phyloP scores from a whole-genome alignment of 495 filamentous ascomycete species.

The Daldinia caldariorum region DNA sequence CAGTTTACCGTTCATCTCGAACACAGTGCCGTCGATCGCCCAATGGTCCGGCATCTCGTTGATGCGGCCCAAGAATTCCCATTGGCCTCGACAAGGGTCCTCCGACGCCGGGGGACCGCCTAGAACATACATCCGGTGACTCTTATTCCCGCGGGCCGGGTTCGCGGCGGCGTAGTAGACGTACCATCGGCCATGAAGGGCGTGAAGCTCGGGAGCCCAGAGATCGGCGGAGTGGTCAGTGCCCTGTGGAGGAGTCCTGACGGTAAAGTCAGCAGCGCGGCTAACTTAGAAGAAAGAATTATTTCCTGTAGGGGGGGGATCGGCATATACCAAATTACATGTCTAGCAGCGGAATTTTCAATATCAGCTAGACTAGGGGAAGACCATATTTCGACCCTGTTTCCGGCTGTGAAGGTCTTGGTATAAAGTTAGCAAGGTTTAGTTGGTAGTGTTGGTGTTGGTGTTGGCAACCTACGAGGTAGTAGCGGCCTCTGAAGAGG shows the following conservation, averaged over 20 bases:
- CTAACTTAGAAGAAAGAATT: not conserved
- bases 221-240: conserved; percentile 47
- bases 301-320: not conserved
- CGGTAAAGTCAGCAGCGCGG: conserved; percentile 9
- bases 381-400: conserved; percentile 49
- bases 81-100: conserved; percentile 42
- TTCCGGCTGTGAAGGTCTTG: conserved; percentile 48
- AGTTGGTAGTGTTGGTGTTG: not conserved
- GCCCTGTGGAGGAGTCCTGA: conserved; percentile 45
- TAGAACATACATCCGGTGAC: conserved; percentile 49
- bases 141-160: conserved; percentile 42
- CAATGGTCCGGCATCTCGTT: conserved; percentile 46
- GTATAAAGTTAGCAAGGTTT: conserved; percentile 17
- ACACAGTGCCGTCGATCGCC: conserved; percentile 49
- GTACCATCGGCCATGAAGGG: conserved; percentile 48
- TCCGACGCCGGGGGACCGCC: conserved; percentile 41
- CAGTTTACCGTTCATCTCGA: conserved; percentile 39
- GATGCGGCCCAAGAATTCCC: conserved; percentile 48
- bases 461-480: conserved; percentile 42
- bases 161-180: conserved; percentile 48
- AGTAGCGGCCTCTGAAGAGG: conserved; percentile 41
- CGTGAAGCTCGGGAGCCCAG: conserved; percentile 50
- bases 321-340: conserved; percentile 45
- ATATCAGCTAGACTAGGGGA: conserved; percentile 45
- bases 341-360: conserved; percentile 40